phyloP scores from a whole-genome alignment of 805 yeast genomes.

The Metschnikowia corniflorae region DNA sequence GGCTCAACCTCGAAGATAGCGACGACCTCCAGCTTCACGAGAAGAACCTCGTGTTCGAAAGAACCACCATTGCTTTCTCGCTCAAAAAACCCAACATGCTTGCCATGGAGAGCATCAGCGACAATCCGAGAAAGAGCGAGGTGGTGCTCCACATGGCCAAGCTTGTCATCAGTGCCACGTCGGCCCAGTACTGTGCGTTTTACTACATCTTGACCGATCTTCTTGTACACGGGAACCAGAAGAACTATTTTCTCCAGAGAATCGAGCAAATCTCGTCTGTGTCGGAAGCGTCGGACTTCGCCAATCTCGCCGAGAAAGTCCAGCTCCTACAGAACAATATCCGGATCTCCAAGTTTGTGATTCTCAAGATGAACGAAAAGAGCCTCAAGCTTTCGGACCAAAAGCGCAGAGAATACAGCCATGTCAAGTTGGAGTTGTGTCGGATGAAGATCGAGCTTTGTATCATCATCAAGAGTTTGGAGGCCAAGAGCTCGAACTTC shows the following conservation, averaged over 20 bases:
- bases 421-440: constrained; percentile 33
- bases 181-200: constrained; percentile 36
- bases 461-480: constrained; percentile 27
- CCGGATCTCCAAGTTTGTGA: constrained; percentile 29
- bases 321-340: constrained; percentile 30
- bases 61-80: constrained; percentile 40
- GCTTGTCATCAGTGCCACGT: constrained; percentile 36
- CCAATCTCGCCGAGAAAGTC: constrained; percentile 31
- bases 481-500: constrained; percentile 11
- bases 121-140: constrained; percentile 25
- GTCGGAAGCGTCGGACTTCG: constrained; percentile 35
- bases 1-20: constrained; percentile 26
- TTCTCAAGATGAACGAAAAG: constrained; percentile 38
- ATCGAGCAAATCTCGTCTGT: constrained; percentile 36
- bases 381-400: constrained; percentile 20
- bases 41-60: constrained; percentile 33
- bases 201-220: constrained; percentile 35
- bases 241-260: constrained; percentile 36
- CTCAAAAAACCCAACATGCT: constrained; percentile 51
- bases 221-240: constrained; percentile 26
- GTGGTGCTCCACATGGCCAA: constrained; percentile 34
- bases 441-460: constrained; percentile 31
- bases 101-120: constrained; percentile 28
- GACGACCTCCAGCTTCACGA: constrained; percentile 20
- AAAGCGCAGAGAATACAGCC: constrained; percentile 21